These are phyloP conservation scores for Haplographium delicatum DNA, from an alignment of 495 filamentous ascomycete species.

Conservation along the genomic window DNA sequence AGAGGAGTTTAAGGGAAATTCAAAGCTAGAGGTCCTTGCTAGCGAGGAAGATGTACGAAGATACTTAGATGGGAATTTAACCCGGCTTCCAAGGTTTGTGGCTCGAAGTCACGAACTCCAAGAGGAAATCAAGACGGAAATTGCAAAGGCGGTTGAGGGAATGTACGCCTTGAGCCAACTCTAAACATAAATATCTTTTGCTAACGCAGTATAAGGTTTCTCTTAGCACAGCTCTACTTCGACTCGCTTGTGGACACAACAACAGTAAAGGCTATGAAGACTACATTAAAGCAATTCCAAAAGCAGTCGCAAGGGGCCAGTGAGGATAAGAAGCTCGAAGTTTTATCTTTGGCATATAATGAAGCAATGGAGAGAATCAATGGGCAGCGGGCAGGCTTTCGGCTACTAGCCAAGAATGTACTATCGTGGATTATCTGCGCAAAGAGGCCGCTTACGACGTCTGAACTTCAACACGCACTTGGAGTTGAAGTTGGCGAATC, in stretches of 20 bases:
- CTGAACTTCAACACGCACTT: slow-evolving; percentile 33
- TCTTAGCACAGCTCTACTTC: neutral
- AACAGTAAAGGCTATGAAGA: neutral
- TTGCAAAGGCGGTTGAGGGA: slow-evolving; percentile 6
- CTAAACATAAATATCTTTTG: no score
- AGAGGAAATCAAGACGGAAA: slow-evolving; percentile 4
- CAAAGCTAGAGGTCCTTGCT: slow-evolving; percentile 26
- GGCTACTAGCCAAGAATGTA: slow-evolving; percentile 26
- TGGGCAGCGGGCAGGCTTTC: slow-evolving; percentile 7
- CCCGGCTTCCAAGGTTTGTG: slow-evolving; percentile 19
- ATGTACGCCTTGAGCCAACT: slow-evolving; percentile 10
- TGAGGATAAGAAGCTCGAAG: neutral
- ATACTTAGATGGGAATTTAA: slow-evolving; percentile 29
- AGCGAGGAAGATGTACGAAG: slow-evolving; percentile 28
- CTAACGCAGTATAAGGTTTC: neutral
- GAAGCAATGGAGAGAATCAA: neutral
- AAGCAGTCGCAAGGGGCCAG: neutral
- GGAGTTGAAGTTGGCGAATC: slow-evolving; percentile 24
- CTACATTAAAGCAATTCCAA: neutral
- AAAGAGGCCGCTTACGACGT: slow-evolving; percentile 22
- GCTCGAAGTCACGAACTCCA: neutral
- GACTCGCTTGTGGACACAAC: neutral
- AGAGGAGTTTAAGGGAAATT: slow-evolving; percentile 23
- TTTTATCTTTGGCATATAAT: neutral
- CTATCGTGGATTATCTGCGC: no score